Conservation (phyloP, 371 early-diverging fungal species). For the Mortierella sp. region DNA sequence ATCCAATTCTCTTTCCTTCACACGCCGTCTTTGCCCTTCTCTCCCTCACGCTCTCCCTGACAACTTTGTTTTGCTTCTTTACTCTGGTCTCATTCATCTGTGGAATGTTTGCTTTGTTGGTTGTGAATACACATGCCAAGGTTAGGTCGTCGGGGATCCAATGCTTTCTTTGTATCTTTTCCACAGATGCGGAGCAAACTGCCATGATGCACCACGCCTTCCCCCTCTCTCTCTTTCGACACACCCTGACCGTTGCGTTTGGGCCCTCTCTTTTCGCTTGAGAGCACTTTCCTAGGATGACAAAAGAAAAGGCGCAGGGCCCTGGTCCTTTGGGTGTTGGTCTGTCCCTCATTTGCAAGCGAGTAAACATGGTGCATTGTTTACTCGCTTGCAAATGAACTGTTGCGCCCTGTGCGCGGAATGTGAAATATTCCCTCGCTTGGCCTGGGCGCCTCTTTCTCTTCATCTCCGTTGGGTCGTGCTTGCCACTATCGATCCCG, state of each 20-base stretch:
- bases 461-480: not conserved
- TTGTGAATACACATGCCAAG: not conserved
- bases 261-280: not conserved
- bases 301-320: not conserved
- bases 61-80: not conserved
- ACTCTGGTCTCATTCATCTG: not conserved
- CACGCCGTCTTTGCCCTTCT: not conserved
- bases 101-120: not conserved
- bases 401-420: conserved; percentile 10
- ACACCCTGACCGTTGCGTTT: not conserved
- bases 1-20: not conserved
- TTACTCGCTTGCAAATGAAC: not conserved
- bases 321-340: not conserved
- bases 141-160: not conserved
- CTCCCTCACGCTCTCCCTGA: not conserved
- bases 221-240: not conserved
- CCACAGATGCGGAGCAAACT: not conserved
- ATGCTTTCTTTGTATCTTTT: not conserved
- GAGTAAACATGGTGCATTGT: conserved; percentile 12
- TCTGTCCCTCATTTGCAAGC: no score
- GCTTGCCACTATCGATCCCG: not conserved
- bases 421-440: conserved; percentile 1
- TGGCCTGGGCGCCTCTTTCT: not conserved
- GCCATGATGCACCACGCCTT: not conserved
- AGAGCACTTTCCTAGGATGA: not conserved